Evolutionary conservation across 352 stramenopile species (phyloP), one percentile per base, ranked within the genome.

Genomic region (Pythium dissimile): DNA sequence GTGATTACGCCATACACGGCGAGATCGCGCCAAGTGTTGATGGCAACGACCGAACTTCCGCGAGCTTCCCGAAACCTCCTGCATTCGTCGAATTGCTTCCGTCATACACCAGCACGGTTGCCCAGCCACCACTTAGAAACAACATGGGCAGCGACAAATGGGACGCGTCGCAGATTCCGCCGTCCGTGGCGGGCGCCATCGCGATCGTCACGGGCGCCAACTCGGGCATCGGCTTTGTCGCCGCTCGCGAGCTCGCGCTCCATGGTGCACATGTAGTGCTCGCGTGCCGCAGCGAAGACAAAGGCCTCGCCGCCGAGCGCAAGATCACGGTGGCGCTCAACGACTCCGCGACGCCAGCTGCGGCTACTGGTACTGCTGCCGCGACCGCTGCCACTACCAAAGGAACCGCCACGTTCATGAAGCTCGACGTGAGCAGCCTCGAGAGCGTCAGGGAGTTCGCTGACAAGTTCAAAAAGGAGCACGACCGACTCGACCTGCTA

Each of bases 161-260:
- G 49, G 49, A 57, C 26, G 34, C 49, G 1, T 27, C 35, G 16
- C 35, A 57, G 24, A 57, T 57, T 1, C 35, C 49, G 23, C 35
- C 49, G 23, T 16, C 16, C 3, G 16, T 45, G 18, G 26, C 28
- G 0, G 73, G 65, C 30, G 95, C 78, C 21, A 60, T 96, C 51
- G 80, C 73, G 13, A 62, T 95, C 43, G 74, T 97, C 50, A 96
- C 88, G 9, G 88, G 86, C 20, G 67, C 59, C 46, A 96, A 94
- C 62, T 74, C 84, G 15, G 84, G 85, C n/a, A 72, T 97, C 46
- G 88, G 88, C 8, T 88, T 83, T 42, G 71, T 78, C 49, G 88
- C 82, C 12, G 71, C 86, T 5, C 55, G 71, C 39, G 59, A 56
- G 7, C 68, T 96, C 24, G 84, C 68, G 51, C 65, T 75, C 47